Conservation (phyloP, 2,329 filamentous ascomycete species). For the Fusarium goolgardi region DNA sequence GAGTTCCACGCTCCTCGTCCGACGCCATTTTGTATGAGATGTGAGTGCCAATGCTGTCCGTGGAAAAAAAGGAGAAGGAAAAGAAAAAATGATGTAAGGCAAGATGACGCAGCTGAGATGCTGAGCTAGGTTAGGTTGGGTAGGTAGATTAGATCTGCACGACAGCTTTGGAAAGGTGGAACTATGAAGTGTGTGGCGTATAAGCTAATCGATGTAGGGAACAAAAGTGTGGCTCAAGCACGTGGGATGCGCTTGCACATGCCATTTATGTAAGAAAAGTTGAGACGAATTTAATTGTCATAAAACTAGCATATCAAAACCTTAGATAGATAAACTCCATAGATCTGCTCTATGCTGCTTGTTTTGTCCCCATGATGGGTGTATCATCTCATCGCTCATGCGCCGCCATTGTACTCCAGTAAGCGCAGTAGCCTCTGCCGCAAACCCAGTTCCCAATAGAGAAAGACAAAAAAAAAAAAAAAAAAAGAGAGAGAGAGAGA, state of each 20-base stretch:
- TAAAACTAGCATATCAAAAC: slow-evolving; percentile 22
- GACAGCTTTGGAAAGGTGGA: slow-evolving; percentile 20
- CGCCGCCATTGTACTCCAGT: slow-evolving; percentile 34
- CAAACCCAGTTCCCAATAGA: slow-evolving; percentile 10
- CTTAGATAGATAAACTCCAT: slow-evolving; percentile 23
- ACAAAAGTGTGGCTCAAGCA: slow-evolving; percentile 15
- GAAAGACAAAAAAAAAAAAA: not conserved
- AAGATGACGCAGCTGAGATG: slow-evolving; percentile 30
- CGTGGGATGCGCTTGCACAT: slow-evolving; percentile 28
- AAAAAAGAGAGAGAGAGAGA: not conserved
- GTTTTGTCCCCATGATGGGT: slow-evolving; percentile 4
- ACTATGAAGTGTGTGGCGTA: slow-evolving; percentile 16
- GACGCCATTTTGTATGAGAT: slow-evolving; percentile 46
- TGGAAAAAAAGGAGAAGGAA: slow-evolving; percentile 5
- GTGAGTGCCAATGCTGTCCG: not conserved
- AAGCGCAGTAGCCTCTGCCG: slow-evolving; percentile 18
- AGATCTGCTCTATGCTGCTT: slow-evolving; percentile 26
- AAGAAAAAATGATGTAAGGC: not conserved
- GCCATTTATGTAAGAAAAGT: slow-evolving; percentile 21
- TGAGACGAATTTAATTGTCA: slow-evolving; percentile 33
- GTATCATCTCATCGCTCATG: slow-evolving; percentile 20
- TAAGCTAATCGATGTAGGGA: slow-evolving; percentile 6
- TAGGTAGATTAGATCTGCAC: slow-evolving; percentile 24
- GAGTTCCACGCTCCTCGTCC: slow-evolving; percentile 40
- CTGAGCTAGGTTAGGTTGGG: slow-evolving; percentile 7